phyloP scores from a whole-genome alignment of 257 asterid genomes.

The Coffea canephora region DNA sequence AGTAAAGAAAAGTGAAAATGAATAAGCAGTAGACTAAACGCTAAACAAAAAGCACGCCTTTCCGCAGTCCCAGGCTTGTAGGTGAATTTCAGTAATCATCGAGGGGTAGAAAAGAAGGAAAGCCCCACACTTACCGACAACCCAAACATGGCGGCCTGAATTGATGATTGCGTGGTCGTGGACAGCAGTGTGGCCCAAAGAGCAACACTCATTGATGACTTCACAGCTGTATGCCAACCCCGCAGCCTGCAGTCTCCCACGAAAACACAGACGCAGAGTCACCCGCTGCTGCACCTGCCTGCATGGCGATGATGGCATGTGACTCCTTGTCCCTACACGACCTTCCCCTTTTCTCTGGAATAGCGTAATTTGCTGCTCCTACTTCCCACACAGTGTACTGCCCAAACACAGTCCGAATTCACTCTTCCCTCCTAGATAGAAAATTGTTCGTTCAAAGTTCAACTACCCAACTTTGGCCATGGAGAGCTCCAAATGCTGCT shows the following conservation, averaged over 20 bases:
- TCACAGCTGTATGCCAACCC: constrained; percentile 20
- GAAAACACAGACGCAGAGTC: no score
- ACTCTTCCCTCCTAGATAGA: no score
- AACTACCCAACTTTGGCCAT: constrained; percentile 16
- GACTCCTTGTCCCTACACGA: constrained; percentile 1
- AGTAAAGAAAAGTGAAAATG: no score
- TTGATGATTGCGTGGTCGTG: background rate
- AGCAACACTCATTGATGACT: constrained; percentile 1
- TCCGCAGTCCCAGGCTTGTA: background rate
- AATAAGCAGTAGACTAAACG: background rate
- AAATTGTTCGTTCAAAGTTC: background rate
- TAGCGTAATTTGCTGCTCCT: no score
- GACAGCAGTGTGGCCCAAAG: background rate
- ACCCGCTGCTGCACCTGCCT: no score
- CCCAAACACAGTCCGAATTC: no score
- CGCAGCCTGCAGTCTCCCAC: background rate
- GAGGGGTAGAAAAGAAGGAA: background rate
- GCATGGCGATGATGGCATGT: background rate
- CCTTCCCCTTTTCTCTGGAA: no score
- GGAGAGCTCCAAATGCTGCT: constrained; percentile 22
- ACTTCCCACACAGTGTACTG: no score
- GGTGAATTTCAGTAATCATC: background rate
- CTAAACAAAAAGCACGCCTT: background rate
- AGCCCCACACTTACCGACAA: no score
- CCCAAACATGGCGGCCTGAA: constrained; percentile 4